These are phyloP conservation scores for Exserohilum rostratum DNA, from an alignment of 2,329 filamentous ascomycete genomes.

Conservation along the genomic window DNA sequence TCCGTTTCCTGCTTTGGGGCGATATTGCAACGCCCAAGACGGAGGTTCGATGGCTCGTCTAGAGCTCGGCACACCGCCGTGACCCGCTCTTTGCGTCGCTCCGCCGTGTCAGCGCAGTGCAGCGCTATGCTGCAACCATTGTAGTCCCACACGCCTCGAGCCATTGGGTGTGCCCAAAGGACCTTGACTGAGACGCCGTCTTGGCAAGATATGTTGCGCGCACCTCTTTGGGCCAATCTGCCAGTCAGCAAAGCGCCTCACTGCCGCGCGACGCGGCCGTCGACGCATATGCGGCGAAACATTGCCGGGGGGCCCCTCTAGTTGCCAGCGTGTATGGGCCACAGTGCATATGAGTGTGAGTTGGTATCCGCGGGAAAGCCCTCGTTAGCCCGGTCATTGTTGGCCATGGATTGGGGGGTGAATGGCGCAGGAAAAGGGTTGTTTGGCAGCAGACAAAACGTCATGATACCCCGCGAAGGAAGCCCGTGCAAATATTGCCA, in stretches of 20 bases:
- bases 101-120: constrained; percentile 4
- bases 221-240: constrained; percentile 1
- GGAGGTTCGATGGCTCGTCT: constrained; percentile 16
- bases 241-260: constrained; percentile 13
- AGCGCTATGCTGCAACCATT: constrained; percentile 16
- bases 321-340: neutral
- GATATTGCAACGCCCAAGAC: constrained; percentile 9
- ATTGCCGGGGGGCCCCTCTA: neutral
- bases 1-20: constrained; percentile 14
- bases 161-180: constrained; percentile 13
- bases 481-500: constrained; percentile 11
- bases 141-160: constrained; percentile 3
- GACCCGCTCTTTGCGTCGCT: constrained; percentile 14
- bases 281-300: constrained; percentile 1
- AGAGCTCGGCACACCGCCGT: constrained; percentile 16
- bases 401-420: neutral
- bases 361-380: too few relatives aligned
- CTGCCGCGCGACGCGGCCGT: constrained; percentile 8
- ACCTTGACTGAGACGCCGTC: constrained; percentile 3
- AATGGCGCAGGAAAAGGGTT: neutral
- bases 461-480: constrained; percentile 14
- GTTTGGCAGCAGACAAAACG: constrained; percentile 5
- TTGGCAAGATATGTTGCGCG: constrained; percentile 5
- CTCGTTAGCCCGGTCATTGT: neutral
- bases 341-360: neutral